These are phyloP conservation scores for Calonectria montana DNA, from an alignment of 2,329 filamentous ascomycete species.

Conservation along the genomic window DNA sequence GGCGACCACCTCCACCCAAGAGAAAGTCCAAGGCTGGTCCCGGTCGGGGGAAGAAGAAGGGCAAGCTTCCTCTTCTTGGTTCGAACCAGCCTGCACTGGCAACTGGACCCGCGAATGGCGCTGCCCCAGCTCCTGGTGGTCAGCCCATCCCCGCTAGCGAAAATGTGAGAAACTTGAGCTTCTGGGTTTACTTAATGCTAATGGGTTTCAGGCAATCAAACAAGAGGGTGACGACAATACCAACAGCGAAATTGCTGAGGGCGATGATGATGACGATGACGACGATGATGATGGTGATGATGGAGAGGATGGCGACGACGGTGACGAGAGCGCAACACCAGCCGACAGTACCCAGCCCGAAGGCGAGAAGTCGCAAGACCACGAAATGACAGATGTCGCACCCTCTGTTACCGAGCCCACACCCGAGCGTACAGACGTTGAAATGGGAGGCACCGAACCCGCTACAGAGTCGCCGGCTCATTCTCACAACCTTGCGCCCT, in stretches of 20 bases:
- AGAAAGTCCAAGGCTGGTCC: constrained; percentile 82
- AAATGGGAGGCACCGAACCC: constrained; percentile 41
- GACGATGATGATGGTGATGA: constrained; percentile 61
- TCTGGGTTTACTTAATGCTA: constrained; percentile 19
- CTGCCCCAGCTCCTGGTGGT: constrained; percentile 50
- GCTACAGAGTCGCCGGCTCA: constrained; percentile 37
- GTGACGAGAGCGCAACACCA: constrained; percentile 56
- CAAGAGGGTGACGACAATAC: constrained; percentile 57
- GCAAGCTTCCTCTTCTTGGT: constrained; percentile 63
- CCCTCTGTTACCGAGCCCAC: constrained; percentile 41
- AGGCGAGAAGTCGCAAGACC: constrained; percentile 47
- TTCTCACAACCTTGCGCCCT: constrained; percentile 46
- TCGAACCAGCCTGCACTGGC: constrained; percentile 43
- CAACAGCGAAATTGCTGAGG: constrained; percentile 66
- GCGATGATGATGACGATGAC: constrained; percentile 59
- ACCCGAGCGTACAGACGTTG: constrained; percentile 33
- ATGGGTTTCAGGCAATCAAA: constrained; percentile 51
- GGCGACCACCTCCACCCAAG: constrained; percentile 80
- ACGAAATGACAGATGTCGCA: constrained; percentile 52
- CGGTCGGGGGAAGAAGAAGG: constrained; percentile 84
- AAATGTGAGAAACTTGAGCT: constrained; percentile 37
- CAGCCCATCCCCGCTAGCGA: constrained; percentile 53
- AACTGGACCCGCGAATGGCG: constrained; percentile 51
- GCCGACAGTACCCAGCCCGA: constrained; percentile 41
- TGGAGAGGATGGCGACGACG: constrained; percentile 60